These are phyloP conservation scores for Serendipita indica DNA, from an alignment of 768 basidiomycete species.

Conservation along the genomic window DNA sequence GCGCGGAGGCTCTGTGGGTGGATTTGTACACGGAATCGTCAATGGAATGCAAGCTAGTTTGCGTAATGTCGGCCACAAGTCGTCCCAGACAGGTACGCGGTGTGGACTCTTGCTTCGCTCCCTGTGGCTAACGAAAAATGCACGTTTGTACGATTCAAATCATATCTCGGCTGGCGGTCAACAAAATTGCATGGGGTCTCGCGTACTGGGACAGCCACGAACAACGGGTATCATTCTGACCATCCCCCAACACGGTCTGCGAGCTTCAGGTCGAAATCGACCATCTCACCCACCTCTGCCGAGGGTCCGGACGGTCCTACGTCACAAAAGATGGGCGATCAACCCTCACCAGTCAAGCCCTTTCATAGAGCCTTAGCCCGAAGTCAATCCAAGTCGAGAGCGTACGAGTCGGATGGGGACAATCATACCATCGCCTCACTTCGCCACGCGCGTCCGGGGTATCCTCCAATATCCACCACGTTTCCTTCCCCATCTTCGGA, in stretches of 20 bases:
- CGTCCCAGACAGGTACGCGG: background rate
- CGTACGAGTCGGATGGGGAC: constrained; percentile 7
- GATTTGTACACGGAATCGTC: constrained; percentile 5
- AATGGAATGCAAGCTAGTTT: constrained; percentile 6
- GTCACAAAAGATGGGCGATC: background rate
- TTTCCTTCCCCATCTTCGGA: no score
- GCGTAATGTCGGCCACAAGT: constrained; percentile 2
- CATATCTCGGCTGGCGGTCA: background rate
- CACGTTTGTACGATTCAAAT: background rate
- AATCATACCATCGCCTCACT: constrained; percentile 5
- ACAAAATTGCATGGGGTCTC: background rate
- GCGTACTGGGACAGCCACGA: background rate
- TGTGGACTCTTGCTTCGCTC: background rate
- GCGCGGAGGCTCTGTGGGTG: constrained; percentile 1
- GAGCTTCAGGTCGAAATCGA: background rate
- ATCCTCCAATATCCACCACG: background rate
- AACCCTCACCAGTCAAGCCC: background rate
- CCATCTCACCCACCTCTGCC: background rate
- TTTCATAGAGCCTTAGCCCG: constrained; percentile 1
- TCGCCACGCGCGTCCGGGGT: background rate
- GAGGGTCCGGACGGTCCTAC: background rate
- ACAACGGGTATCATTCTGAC: constrained; percentile 3
- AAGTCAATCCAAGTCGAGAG: background rate
- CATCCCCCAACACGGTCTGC: background rate
- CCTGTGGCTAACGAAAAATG: background rate